Evolutionary conservation across 495 filamentous ascomycete genomes (phyloP), one percentile per base, ranked within the genome.

Genomic region (Parathielavia hyrcaniae): DNA sequence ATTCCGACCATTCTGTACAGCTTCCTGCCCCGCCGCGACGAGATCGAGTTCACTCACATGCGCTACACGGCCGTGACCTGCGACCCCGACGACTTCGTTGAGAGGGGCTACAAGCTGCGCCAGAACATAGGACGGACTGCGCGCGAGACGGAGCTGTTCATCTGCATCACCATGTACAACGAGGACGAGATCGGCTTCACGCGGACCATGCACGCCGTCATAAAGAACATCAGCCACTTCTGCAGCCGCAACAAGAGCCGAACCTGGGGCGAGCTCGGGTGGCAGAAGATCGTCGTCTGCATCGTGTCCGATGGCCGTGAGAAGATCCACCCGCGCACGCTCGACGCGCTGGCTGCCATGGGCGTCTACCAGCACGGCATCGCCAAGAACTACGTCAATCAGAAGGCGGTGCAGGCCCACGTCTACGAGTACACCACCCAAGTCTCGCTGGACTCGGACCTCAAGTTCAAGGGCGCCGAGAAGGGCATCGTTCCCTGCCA

Each of bases 1-100:
- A 97, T 99, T 50, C 95, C 95, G 1, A 97, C 95, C 0, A 99
- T 97, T 64, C 77, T 97, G 10, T 91, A 97, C 77, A 91, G 87
- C 65, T 97, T 97, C 72, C 76, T 97, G 47, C 95, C 95, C 0
- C 81, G 91, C 35, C 81, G 91, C 26, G 90, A 97, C 69, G 91
- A 95, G 61, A 82, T 89, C 49, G 95, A 99, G 71, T 99, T 97
- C 69, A 99, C 95, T 1, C 92, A 99, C 69, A 97, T 97, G 95
- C 87, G 95, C n/a, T 99, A 99, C 67, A 97, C 95, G 34, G 95
- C 95, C n/a, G 93, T 96, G 38, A 99, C 95, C 1, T 97, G 92
- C 67, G 95, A 99, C 68, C 95, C 95, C 0, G 91, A 97, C 68
- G 91, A 99, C 66, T 99, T 95, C 62, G 85, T 88, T 0, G 77